phyloP scores from a whole-genome alignment of 2,329 filamentous ascomycete species.

The Cytospora paraplurivora region DNA sequence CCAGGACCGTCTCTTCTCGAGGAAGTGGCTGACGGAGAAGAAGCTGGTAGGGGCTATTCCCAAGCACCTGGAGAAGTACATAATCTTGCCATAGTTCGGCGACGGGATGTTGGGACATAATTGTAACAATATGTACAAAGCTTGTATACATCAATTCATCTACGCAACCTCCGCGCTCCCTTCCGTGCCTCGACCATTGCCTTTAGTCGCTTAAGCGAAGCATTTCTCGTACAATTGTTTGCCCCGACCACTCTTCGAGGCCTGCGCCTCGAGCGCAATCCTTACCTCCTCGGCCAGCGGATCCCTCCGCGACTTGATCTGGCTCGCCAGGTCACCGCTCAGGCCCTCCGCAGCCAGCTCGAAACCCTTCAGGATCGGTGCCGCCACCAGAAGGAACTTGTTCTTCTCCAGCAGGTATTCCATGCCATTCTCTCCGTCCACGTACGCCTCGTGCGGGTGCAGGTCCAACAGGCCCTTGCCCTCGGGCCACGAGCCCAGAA shows the following conservation, averaged over 20 bases:
- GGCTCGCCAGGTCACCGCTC: constrained; percentile 39
- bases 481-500: constrained; percentile 47
- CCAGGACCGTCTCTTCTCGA: constrained; percentile 88
- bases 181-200: constrained; percentile 12
- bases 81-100: constrained; percentile 72
- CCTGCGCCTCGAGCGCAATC: constrained; percentile 29
- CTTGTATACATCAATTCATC: constrained; percentile 28
- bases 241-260: constrained; percentile 29
- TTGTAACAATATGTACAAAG: constrained; percentile 22
- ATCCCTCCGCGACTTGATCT: constrained; percentile 36
- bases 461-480: constrained; percentile 41
- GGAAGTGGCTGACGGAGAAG: constrained; percentile 88
- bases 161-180: constrained; percentile 16
- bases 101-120: constrained; percentile 1
- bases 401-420: constrained; percentile 40
- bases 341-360: constrained; percentile 44
- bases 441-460: constrained; percentile 40
- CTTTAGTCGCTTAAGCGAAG: constrained; percentile 30
- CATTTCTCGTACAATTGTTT: constrained; percentile 38
- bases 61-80: constrained; percentile 85
- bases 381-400: constrained; percentile 41
- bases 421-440: constrained; percentile 32
- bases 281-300: constrained; percentile 35
- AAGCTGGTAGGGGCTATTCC: constrained; percentile 80
- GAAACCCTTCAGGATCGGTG: constrained; percentile 48